Percentiles rank a stretch among this genome's conserved stretches.
Evolutionary conservation across 805 yeast genomes (phyloP).

Genomic region (Saccharomyces eubayanus): DNA sequence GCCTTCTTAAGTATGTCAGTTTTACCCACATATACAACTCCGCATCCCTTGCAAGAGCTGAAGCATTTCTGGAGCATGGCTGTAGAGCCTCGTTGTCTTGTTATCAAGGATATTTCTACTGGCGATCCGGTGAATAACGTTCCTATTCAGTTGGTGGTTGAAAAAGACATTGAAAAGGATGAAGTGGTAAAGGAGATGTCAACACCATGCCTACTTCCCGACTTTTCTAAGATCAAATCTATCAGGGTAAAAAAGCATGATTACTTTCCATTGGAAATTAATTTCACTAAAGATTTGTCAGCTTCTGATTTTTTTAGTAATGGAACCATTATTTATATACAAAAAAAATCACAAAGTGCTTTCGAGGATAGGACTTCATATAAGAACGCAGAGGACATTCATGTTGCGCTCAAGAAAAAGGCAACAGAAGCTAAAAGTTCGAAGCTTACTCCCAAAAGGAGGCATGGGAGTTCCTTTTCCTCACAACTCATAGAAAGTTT

Average conservation of each 20-base stretch:
- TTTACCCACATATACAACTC: conserved; percentile 44
- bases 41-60: conserved; percentile 67
- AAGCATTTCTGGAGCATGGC: conserved; percentile 88
- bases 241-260: conserved; percentile 42
- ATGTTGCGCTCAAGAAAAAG: conserved; percentile 7
- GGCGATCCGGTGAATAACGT: conserved; percentile 42
- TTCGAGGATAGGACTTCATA: neutral
- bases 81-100: conserved; percentile 72
- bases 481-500: conserved; percentile 2
- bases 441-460: neutral
- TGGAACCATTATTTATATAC: conserved; percentile 24
- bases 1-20: conserved; percentile 53
- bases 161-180: conserved; percentile 32
- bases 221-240: conserved; percentile 39
- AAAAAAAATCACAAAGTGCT: conserved; percentile 7
- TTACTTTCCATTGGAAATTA: conserved; percentile 44
- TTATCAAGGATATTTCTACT: conserved; percentile 60
- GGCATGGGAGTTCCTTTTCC: conserved; percentile 1
- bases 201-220: conserved; percentile 69
- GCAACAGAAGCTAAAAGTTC: conserved; percentile 2
- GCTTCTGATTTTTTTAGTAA: conserved; percentile 21
- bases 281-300: conserved; percentile 28
- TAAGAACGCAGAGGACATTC: conserved; percentile 8
- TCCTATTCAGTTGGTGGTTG: conserved; percentile 33
- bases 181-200: conserved; percentile 32